Conservation (phyloP, 1,284 basidiomycete genomes). For the Thecaphora thlaspeos region DNA sequence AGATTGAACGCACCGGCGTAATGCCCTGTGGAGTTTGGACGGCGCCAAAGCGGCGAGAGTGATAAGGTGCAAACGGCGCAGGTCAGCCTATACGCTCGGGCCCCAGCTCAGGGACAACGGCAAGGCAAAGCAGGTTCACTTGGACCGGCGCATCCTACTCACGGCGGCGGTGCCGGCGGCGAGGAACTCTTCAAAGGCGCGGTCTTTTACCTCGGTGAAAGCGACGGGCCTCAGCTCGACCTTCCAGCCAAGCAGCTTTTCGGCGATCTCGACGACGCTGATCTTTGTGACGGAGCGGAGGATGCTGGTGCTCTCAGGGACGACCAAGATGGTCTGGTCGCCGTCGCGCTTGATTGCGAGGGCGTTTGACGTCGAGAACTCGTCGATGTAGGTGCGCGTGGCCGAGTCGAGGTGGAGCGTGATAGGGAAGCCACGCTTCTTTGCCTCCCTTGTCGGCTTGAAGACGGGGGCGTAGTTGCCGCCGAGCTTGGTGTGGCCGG, state of each 20-base stretch:
- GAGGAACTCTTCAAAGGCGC: slow-evolving; percentile 45
- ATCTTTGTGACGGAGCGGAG: slow-evolving; percentile 43
- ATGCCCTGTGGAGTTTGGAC: slow-evolving; percentile 27
- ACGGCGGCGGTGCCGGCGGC: slow-evolving; percentile 55
- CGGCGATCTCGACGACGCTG: slow-evolving; percentile 49
- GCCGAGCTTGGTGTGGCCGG: slow-evolving; percentile 55
- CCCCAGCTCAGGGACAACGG: too few species aligned
- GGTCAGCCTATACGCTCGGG: too few species aligned
- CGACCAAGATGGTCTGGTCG: slow-evolving; percentile 24
- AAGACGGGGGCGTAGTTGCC: slow-evolving; percentile 58
- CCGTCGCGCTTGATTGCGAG: slow-evolving; percentile 44
- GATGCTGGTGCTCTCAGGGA: slow-evolving; percentile 40
- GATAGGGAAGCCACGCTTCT: slow-evolving; percentile 57
- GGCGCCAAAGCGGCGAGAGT: not conserved
- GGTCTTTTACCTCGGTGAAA: slow-evolving; percentile 45
- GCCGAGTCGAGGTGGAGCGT: slow-evolving; percentile 54
- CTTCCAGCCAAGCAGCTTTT: slow-evolving; percentile 54
- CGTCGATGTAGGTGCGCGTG: slow-evolving; percentile 52
- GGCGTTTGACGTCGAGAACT: slow-evolving; percentile 58
- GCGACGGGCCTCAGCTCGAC: slow-evolving; percentile 53
- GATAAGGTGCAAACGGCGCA: too few species aligned
- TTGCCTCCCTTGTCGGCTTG: slow-evolving; percentile 46
- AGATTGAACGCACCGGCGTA: slow-evolving; percentile 57
- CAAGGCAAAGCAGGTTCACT: not conserved
- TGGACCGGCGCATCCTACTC: slow-evolving; percentile 4